Evolutionary conservation across 2,329 filamentous ascomycete genomes (phyloP).

Genomic region (Lizonia empirigonia): DNA sequence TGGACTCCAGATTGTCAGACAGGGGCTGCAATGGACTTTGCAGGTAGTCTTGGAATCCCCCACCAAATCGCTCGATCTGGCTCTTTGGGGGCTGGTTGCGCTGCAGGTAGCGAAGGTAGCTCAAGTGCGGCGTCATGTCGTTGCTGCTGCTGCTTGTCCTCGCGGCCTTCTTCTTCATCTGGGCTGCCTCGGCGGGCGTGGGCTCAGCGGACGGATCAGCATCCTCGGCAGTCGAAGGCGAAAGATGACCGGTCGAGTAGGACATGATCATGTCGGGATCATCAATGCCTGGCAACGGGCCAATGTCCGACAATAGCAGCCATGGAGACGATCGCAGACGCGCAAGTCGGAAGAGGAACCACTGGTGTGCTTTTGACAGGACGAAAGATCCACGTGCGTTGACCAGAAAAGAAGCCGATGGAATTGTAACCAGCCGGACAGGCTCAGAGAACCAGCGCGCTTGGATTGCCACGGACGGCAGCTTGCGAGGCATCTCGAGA

Average conservation of each 20-base stretch:
- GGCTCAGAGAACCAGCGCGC: slow-evolving; percentile 69
- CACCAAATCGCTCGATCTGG: slow-evolving; percentile 68
- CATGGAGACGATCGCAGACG: slow-evolving; percentile 64
- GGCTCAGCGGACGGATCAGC: slow-evolving; percentile 55
- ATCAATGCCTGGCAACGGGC: slow-evolving; percentile 58
- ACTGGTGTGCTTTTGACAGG: slow-evolving; percentile 63
- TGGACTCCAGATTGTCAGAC: slow-evolving; percentile 93
- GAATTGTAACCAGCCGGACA: slow-evolving; percentile 61
- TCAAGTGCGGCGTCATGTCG: slow-evolving; percentile 69
- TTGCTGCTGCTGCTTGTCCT: slow-evolving; percentile 55
- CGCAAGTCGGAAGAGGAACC: slow-evolving; percentile 62
- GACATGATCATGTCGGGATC: slow-evolving; percentile 47
- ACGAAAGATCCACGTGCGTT: slow-evolving; percentile 65
- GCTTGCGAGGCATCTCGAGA: slow-evolving; percentile 62
- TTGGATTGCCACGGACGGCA: slow-evolving; percentile 63
- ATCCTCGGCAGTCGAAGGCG: slow-evolving; percentile 52
- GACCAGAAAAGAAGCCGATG: slow-evolving; percentile 59
- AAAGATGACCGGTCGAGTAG: slow-evolving; percentile 44
- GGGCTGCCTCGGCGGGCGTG: slow-evolving; percentile 70
- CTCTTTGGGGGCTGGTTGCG: slow-evolving; percentile 73
- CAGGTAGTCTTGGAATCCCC: slow-evolving; percentile 88
- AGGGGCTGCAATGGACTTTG: slow-evolving; percentile 94
- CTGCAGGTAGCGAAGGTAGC: slow-evolving; percentile 85
- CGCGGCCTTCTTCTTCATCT: slow-evolving; percentile 39
- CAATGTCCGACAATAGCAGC: slow-evolving; percentile 65